Evolutionary conservation across 2,329 filamentous ascomycete genomes (phyloP).

Genomic region (Colletotrichum chlorophyti): DNA sequence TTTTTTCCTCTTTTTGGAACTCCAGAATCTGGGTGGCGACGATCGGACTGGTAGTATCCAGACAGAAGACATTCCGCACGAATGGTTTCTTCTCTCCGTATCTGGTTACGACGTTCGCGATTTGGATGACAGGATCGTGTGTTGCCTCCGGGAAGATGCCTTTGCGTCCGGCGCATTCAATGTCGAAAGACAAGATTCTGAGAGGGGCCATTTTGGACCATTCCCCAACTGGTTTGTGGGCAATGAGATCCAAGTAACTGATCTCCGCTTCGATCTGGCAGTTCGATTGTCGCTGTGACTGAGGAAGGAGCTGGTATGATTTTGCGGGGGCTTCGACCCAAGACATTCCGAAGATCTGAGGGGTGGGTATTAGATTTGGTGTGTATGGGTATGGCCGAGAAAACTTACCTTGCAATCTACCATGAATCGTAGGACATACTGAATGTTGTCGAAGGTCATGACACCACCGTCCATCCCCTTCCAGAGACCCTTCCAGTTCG

Average conservation of each 20-base stretch:
- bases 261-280: slow-evolving; percentile 95
- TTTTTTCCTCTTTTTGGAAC: slow-evolving; percentile 80
- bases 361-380: slow-evolving; percentile 1
- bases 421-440: slow-evolving; percentile 97
- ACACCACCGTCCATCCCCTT: slow-evolving; percentile 72
- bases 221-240: slow-evolving; percentile 88
- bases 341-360: slow-evolving; percentile 87
- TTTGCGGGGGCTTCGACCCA: slow-evolving; percentile 88
- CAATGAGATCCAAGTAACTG: slow-evolving; percentile 81
- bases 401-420: slow-evolving; percentile 83
- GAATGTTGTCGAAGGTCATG: slow-evolving; percentile 93
- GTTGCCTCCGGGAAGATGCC: slow-evolving; percentile 95
- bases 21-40: slow-evolving; percentile 93
- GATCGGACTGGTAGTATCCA: slow-evolving; percentile 91
- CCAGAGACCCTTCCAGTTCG: slow-evolving; percentile 95
- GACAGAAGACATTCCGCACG: slow-evolving; percentile 93
- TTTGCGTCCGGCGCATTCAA: slow-evolving; percentile 97
- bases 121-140: slow-evolving; percentile 94
- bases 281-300: slow-evolving; percentile 78
- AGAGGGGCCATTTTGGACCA: slow-evolving; percentile 98
- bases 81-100: slow-evolving; percentile 98
- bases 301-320: slow-evolving; percentile 74
- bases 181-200: slow-evolving; percentile 94
- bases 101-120: slow-evolving; percentile 92
- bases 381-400: too few relatives aligned